Conservation (phyloP, 1,284 basidiomycete genomes). For the Cryptococcus deneoformans region DNA sequence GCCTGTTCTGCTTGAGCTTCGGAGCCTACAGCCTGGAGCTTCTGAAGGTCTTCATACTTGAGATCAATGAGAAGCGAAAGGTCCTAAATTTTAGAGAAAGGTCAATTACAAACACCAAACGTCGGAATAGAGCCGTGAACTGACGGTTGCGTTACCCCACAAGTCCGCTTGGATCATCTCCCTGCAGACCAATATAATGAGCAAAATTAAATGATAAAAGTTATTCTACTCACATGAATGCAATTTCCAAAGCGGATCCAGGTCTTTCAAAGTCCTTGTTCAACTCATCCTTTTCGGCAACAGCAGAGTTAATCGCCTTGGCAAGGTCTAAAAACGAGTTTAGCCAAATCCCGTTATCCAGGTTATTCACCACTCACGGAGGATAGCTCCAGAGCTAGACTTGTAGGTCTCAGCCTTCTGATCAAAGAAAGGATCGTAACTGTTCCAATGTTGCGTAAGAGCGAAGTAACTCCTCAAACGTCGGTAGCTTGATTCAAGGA, state of each 20-base stretch:
- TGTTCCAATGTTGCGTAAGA: conserved; percentile 66
- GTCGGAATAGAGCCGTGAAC: background rate
- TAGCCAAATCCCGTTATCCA: background rate
- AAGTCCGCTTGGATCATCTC: conserved; percentile 50
- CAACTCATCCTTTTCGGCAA: conserved; percentile 32
- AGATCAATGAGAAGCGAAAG: conserved; percentile 50
- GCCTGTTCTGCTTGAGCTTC: conserved; percentile 70
- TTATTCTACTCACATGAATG: conserved; percentile 41
- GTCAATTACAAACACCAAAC: background rate
- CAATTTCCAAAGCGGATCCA: conserved; percentile 43
- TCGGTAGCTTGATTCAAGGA: conserved; percentile 64
- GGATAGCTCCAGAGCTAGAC: conserved; percentile 72
- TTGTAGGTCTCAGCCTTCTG: conserved; percentile 83
- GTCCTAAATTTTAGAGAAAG: conserved; percentile 24
- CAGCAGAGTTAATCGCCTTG: conserved; percentile 36
- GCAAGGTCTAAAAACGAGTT: conserved; percentile 34
- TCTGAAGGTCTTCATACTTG: conserved; percentile 67
- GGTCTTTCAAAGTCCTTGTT: conserved; percentile 25
- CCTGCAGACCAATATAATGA: conserved; percentile 11
- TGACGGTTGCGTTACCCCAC: conserved; percentile 50
- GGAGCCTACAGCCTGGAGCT: conserved; percentile 75
- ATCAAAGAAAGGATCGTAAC: conserved; percentile 78
- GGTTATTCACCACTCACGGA: conserved; percentile 54
- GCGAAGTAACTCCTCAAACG: conserved; percentile 73
- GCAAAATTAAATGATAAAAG: background rate